Base-by-base conservation (phyloP, 2,329 filamentous ascomycete species). In the Claviceps arundinis region DNA sequence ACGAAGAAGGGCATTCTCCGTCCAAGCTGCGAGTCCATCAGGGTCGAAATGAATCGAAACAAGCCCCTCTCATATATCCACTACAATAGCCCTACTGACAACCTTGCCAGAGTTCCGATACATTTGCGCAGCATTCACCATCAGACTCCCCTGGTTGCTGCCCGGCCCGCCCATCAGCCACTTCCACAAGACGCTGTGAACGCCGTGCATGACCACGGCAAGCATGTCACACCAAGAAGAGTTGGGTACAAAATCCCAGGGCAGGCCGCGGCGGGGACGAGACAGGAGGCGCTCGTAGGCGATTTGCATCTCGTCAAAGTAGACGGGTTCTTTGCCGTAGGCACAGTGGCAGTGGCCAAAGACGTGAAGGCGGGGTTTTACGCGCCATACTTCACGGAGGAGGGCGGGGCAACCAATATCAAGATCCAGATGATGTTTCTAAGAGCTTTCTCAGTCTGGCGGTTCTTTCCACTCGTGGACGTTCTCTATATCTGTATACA, bases 331-430 rank as follows among this genome's bases (percentile, higher is more conserved):
- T 44, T 72, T 72, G 16, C 89, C 89, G 46, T 85, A 78, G 8
- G 81, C 86, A 61, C 77, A 85, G 69, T 95, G 89, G 24, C 90
- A 77, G 66, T 95, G 89, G 1, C 89, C 89, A 64, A 93, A 95
- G 47, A 95, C 77, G 65, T 95, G 88, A 14, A 95, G 70, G 13
- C 73, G 73, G 0, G 89, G 89, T 56, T 79, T 81, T 11, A 89
- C 80, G 38, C 85, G 78, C 81, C 85, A 87, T 17, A 86, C 67
- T 61, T 94, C 89, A 14, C 73, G 68, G 5, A 91, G 73, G 5
- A 95, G 74, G 52, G 78, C 76, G 6, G 81, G 78, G 57, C 86
- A 90, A 52, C 87, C 89, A 45, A 89, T 70, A 2, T 75, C 80
- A 49, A 81, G 75, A 58, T 84, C 84, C 37, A 82, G 73, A 63